A percentile compares a stretch with the other conserved stretches of the same genome.
Conservation (phyloP, 1,139 yeast species). For the Hyphopichia buzzinii region DNA sequence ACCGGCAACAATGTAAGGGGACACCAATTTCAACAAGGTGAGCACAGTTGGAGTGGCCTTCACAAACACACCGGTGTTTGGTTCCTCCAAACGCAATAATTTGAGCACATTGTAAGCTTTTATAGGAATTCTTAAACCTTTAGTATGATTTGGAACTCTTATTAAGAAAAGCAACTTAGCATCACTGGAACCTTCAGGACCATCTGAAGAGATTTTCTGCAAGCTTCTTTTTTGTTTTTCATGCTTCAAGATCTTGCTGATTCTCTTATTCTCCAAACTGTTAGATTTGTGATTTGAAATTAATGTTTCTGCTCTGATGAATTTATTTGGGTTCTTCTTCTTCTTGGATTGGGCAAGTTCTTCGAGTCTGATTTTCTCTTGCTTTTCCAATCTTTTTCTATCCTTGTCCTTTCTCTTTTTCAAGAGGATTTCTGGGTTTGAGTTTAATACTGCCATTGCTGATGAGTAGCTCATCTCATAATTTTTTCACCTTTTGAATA, state of each 20-base stretch:
- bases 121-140: slow-evolving; percentile 62
- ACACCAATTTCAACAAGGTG: slow-evolving; percentile 61
- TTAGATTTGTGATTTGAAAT: slow-evolving; percentile 64
- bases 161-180: slow-evolving; percentile 60
- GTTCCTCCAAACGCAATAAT: slow-evolving; percentile 55
- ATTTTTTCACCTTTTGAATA: no score
- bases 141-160: slow-evolving; percentile 56
- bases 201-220: slow-evolving; percentile 8
- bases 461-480: neutral
- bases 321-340: slow-evolving; percentile 43
- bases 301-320: slow-evolving; percentile 70
- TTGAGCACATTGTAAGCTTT: slow-evolving; percentile 61
- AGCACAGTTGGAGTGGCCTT: slow-evolving; percentile 55
- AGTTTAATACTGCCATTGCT: slow-evolving; percentile 52
- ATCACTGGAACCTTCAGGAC: slow-evolving; percentile 5
- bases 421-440: slow-evolving; percentile 73
- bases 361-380: slow-evolving; percentile 41
- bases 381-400: slow-evolving; percentile 64
- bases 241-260: slow-evolving; percentile 55
- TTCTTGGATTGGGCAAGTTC: slow-evolving; percentile 26
- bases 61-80: slow-evolving; percentile 70
- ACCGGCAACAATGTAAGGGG: slow-evolving; percentile 74
- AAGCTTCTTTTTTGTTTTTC: slow-evolving; percentile 26
- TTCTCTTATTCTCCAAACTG: slow-evolving; percentile 65
- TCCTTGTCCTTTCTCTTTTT: slow-evolving; percentile 79